Conservation (phyloP, 192 early-diverging fungal genomes). For the Coemansia sp. region DNA sequence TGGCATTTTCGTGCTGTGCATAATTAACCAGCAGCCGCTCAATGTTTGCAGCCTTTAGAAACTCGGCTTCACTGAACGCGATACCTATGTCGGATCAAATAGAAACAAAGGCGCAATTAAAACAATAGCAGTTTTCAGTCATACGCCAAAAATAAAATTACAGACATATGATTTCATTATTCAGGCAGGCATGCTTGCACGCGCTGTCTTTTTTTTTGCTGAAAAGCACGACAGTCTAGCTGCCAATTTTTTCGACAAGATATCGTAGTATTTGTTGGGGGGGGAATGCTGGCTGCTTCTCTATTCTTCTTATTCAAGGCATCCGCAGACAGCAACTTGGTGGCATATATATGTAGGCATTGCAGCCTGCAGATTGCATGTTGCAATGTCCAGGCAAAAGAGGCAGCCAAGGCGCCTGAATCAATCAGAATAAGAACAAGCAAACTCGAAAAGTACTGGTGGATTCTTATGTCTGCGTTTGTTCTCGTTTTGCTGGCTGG, state of each 20-base stretch:
- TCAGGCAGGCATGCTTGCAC: neutral
- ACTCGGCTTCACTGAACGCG: conserved; percentile 42
- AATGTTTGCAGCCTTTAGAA: conserved; percentile 35
- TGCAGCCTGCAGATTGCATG: neutral
- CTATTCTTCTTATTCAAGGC: neutral
- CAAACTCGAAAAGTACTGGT: neutral
- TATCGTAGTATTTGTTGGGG: no score
- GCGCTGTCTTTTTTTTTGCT: neutral
- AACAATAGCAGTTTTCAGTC: neutral
- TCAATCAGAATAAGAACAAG: neutral
- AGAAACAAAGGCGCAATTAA: neutral
- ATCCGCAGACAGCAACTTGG: neutral
- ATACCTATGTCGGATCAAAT: conserved; percentile 17
- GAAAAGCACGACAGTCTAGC: no score
- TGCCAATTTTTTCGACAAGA: no score
- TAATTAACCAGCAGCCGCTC: conserved; percentile 24
- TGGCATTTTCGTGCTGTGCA: neutral
- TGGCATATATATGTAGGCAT: neutral
- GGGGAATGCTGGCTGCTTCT: neutral
- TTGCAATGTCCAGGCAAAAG: neutral
- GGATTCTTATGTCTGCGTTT: neutral
- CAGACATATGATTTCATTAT: conserved; percentile 11
- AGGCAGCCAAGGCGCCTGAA: neutral
- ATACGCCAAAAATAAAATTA: conserved; percentile 1
- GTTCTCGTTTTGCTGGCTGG: neutral